A percentile compares a stretch with the other conserved stretches of the same genome.
These are phyloP conservation scores for Manihot esculenta DNA, from an alignment of 441 rosid species.

Conservation along the genomic window DNA sequence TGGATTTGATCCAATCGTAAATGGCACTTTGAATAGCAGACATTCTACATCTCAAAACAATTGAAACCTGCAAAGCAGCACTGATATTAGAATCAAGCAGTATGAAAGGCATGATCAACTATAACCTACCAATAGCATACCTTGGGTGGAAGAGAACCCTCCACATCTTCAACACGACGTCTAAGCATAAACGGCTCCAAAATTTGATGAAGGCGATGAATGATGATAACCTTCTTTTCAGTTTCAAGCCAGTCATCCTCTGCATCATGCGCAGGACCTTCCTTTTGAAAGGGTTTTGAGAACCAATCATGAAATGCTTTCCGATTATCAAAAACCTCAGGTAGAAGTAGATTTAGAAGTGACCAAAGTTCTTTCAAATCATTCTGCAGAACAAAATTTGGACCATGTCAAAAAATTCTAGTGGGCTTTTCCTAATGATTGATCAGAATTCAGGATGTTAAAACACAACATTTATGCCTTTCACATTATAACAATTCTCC, in stretches of 20 bases:
- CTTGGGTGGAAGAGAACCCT: slow-evolving; percentile 99
- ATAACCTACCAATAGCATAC: slow-evolving; percentile 38
- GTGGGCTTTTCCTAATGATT: not conserved
- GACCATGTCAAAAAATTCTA: slow-evolving; percentile 5
- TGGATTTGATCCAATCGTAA: slow-evolving; percentile 98
- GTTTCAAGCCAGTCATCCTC: slow-evolving; percentile 99
- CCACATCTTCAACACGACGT: slow-evolving; percentile 99
- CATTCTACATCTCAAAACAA: slow-evolving; percentile 95
- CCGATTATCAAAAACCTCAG: slow-evolving; percentile 98
- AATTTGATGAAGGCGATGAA: slow-evolving; percentile 99
- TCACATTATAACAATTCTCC: not conserved
- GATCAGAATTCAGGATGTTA: slow-evolving; percentile 3
- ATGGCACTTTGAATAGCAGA: slow-evolving; percentile 95
- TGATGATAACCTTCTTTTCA: slow-evolving; percentile 96
- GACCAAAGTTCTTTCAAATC: slow-evolving; percentile 99
- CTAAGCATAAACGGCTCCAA: slow-evolving; percentile 99
- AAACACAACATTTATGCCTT: not conserved
- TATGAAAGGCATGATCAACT: slow-evolving; percentile 17
- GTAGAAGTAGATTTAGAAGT: slow-evolving; percentile 94
- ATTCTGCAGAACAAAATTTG: slow-evolving; percentile 56
- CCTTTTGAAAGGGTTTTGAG: slow-evolving; percentile 96
- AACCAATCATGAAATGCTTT: slow-evolving; percentile 99
- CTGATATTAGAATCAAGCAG: slow-evolving; percentile 31
- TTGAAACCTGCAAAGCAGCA: slow-evolving; percentile 67
- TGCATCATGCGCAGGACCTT: slow-evolving; percentile 71